phyloP scores from a whole-genome alignment of 1,139 yeast genomes.

The Yamadazyma aaseri region DNA sequence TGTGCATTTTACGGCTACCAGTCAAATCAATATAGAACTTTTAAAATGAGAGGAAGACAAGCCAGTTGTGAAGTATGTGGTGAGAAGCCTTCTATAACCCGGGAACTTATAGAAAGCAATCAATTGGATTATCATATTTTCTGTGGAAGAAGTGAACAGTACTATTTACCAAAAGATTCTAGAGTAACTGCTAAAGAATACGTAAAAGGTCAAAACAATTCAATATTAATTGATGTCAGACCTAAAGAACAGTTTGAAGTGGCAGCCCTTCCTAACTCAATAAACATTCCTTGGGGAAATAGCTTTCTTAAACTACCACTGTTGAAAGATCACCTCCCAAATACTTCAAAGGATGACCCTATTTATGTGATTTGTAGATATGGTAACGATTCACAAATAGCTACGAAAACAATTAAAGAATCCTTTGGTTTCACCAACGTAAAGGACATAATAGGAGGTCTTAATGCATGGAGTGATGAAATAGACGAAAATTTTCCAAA shows the following conservation, averaged over 20 bases:
- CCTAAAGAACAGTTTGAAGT: conserved; percentile 75
- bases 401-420: conserved; percentile 56
- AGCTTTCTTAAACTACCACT: conserved; percentile 35
- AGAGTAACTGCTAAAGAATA: conserved; percentile 54
- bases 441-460: conserved; percentile 76
- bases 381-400: conserved; percentile 90
- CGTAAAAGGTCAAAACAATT: conserved; percentile 13
- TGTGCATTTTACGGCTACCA: conserved; percentile 74
- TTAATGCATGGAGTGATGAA: conserved; percentile 63
- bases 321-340: conserved; percentile 24
- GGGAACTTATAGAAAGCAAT: conserved; percentile 42
- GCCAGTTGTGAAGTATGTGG: conserved; percentile 67
- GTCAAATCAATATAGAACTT: conserved; percentile 63
- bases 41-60: conserved; percentile 77
- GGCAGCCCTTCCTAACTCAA: conserved; percentile 56
- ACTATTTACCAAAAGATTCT: conserved; percentile 37
- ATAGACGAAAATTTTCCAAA: conserved; percentile 66
- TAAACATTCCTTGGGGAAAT: conserved; percentile 62
- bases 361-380: conserved; percentile 69
- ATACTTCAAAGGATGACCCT: conserved; percentile 20
- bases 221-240: conserved; percentile 70
- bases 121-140: conserved; percentile 63
- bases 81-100: conserved; percentile 45
- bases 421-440: conserved; percentile 49
- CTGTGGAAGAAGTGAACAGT: conserved; percentile 60